Evolutionary conservation across 179 eudicot genomes (phyloP).

Genomic region (Actinidia arguta): DNA sequence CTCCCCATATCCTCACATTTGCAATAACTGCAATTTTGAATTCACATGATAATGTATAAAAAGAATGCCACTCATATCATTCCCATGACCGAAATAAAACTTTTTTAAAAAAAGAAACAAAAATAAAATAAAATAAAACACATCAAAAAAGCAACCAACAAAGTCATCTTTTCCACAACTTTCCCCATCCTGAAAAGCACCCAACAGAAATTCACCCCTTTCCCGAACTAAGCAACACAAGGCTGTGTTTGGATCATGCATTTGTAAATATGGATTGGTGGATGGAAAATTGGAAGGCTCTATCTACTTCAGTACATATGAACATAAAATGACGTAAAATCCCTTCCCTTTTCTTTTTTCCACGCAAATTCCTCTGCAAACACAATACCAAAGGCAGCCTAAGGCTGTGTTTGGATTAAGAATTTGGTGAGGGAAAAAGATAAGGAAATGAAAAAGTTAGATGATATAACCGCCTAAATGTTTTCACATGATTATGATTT

Average conservation of each 20-base stretch:
- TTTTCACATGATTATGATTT: constrained; percentile 47
- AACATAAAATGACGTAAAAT: neutral
- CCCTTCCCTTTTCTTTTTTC: too few species aligned
- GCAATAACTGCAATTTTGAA: constrained; percentile 7
- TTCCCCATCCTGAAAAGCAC: neutral
- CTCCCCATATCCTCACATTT: neutral
- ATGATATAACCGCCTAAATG: constrained; percentile 25
- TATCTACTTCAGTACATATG: neutral
- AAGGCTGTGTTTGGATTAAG: neutral
- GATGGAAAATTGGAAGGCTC: neutral
- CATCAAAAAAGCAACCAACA: constrained; percentile 5
- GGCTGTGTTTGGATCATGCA: too few species aligned
- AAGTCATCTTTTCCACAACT: neutral
- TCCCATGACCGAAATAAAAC: constrained; percentile 19
- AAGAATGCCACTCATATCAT: constrained; percentile 5
- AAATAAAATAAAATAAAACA: neutral
- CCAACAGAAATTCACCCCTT: neutral
- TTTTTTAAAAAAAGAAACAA: neutral
- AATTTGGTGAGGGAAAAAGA: too few species aligned
- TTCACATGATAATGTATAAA: neutral
- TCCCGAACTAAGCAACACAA: constrained; percentile 5
- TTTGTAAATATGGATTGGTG: too few species aligned
- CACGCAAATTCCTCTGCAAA: too few species aligned
- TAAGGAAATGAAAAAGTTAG: constrained; percentile 11
- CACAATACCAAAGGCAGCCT: too few species aligned